Evolutionary conservation across 2,329 filamentous ascomycete genomes (phyloP), one percentile per base, ranked within the genome.

Genomic region (Colletotrichum zoysiae): DNA sequence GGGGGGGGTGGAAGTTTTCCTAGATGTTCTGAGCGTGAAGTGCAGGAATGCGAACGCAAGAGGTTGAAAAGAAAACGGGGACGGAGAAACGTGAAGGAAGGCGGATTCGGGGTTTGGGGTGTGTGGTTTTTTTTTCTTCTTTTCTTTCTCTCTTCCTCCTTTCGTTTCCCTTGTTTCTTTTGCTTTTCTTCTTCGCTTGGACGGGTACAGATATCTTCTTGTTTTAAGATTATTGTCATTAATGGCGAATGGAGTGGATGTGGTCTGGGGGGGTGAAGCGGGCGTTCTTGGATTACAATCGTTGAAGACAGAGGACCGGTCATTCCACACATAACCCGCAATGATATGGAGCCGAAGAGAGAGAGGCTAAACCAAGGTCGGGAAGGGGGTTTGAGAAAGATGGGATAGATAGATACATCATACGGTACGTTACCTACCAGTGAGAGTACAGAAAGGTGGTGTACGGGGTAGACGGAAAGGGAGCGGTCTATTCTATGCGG

Each of bases 211-310:
- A 59, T 16, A 50, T 20, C 50, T 69, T 33, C 64, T 50, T 44
- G 35, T 38, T 55, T 53, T 60, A 40, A 56, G 55, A 60, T 60
- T 70, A 18, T 46, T 46, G 23, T 56, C 61, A 60, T 55, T 70
- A 64, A 72, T 55, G 59, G 59, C 70, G 70, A 68, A 60, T 57
- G 65, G 59, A 65, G 53, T 64, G 53, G 59, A 60, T 65, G 33
- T n/a, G 40, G 30, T 60, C 59, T 56, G 38, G 69, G 44, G 44
- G 7, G 44, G 5, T 65, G 46, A n/a, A 26, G 51, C 33, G 42
- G 26, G 58, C 26, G n/a, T 12, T 48, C 50, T 53, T 30, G 50
- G 46, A 55, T 66, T 70, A 55, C 62, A 55, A 42, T 59, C 38
- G 46, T 30, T 48, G 55, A 58, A 60, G 67, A 48, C 44, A 38